Conservation (phyloP, 805 yeast genomes). For the Yamadazyma scolyti region DNA sequence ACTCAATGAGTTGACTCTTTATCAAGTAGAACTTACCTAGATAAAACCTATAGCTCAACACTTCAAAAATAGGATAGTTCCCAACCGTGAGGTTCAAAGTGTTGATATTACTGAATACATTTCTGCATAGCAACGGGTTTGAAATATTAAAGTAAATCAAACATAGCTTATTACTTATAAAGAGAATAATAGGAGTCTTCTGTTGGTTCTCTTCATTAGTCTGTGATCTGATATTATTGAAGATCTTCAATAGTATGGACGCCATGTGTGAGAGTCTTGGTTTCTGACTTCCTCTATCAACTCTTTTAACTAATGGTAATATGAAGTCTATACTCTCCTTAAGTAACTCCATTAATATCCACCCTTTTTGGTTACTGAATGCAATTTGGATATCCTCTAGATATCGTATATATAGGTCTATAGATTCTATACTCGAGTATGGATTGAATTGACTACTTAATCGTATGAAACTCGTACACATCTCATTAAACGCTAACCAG, state of each 20-base stretch:
- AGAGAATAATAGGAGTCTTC: slow-evolving; percentile 44
- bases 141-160: slow-evolving; percentile 52
- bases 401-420: slow-evolving; percentile 49
- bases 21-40: slow-evolving; percentile 53
- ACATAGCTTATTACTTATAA: slow-evolving; percentile 52
- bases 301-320: slow-evolving; percentile 42
- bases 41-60: slow-evolving; percentile 50
- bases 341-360: slow-evolving; percentile 31
- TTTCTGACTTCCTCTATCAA: slow-evolving; percentile 38
- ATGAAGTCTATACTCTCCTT: slow-evolving; percentile 33
- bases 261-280: slow-evolving; percentile 52
- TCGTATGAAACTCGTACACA: slow-evolving; percentile 43
- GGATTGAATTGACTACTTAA: slow-evolving; percentile 53
- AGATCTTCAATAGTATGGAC: slow-evolving; percentile 50
- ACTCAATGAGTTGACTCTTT: slow-evolving; percentile 46
- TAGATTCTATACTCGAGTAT: slow-evolving; percentile 47
- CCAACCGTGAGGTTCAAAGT: slow-evolving; percentile 43
- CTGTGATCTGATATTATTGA: slow-evolving; percentile 57
- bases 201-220: slow-evolving; percentile 31
- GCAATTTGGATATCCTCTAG: slow-evolving; percentile 47
- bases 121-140: slow-evolving; percentile 56
- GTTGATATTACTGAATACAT: slow-evolving; percentile 59
- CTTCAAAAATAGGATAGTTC: slow-evolving; percentile 41
- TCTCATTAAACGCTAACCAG: slow-evolving; percentile 46
- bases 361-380: slow-evolving; percentile 43